A percentile compares a stretch with the other conserved stretches of the same genome.
These are phyloP conservation scores for Quercus variabilis DNA, from an alignment of 306 rosid species.

Conservation along the genomic window DNA sequence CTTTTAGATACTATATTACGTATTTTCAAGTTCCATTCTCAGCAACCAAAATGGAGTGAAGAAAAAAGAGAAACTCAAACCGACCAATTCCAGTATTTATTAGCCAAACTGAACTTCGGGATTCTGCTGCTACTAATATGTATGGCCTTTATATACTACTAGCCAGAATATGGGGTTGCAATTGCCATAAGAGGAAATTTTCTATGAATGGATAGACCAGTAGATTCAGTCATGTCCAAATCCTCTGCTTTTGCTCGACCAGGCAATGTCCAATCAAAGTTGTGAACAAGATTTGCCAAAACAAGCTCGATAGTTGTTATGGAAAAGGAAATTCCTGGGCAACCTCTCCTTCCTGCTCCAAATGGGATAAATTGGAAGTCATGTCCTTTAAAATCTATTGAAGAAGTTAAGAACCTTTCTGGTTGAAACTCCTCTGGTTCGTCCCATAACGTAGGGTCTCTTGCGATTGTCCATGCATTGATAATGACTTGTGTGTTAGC, in stretches of 20 bases:
- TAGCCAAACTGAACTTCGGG: no score
- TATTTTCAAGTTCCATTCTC: no score
- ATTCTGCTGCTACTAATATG: no score
- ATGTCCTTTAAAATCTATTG: slow-evolving; percentile 49
- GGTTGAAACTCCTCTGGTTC: slow-evolving; percentile 45
- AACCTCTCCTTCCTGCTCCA: slow-evolving; percentile 65
- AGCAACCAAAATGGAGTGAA: no score
- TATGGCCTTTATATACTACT: no score
- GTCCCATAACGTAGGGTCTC: slow-evolving; percentile 57
- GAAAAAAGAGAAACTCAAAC: no score
- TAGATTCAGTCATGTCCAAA: slow-evolving; percentile 1
- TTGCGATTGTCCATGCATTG: slow-evolving; percentile 53
- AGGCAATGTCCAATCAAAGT: slow-evolving; percentile 66
- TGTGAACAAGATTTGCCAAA: slow-evolving; percentile 56
- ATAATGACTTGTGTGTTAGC: slow-evolving; percentile 50
- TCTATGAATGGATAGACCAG: no score
- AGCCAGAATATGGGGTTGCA: no score
- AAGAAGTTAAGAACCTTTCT: slow-evolving; percentile 52
- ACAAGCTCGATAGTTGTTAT: slow-evolving; percentile 49
- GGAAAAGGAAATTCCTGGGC: slow-evolving; percentile 47
- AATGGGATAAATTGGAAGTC: slow-evolving; percentile 63
- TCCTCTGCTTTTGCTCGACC: slow-evolving; percentile 32
- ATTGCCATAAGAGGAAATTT: no score
- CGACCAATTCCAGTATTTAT: no score
- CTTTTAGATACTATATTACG: no score